Base-by-base conservation (phyloP, 495 filamentous ascomycete species). In the Penicillium turbatum region DNA sequence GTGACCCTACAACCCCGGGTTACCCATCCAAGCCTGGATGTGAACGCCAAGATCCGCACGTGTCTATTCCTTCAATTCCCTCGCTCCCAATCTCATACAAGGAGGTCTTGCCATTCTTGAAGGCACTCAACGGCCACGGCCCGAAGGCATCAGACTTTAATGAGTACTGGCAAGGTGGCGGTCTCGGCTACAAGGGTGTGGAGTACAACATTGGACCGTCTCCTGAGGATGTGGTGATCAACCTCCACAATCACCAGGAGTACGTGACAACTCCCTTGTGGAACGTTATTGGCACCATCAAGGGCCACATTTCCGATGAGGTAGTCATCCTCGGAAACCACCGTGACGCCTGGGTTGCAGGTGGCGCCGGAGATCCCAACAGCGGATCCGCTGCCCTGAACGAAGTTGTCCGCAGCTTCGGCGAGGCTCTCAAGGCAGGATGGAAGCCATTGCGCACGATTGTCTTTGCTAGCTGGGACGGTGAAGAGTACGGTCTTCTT, bases 311-410 rank as follows among this genome's bases (percentile, higher is more conserved):
- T 47, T 75, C 83, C 1, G 85, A 91, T 50, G 92, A 97, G 63
- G 91, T 95, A 10, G 79, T 96, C 42, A 78, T 98, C 6, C 71
- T 97, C n/a, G 95, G 95, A 12, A 97, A 97, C 62, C 93, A 98
- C 64, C 86, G 92, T 12, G 93, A 98, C 72, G 89, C 91, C 0
- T 97, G 91, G 91, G 84, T 95, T 64, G 88, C 86, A 8, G 90
- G 91, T 44, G 92, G 93, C 38, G 88, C 91, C 10, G 83, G 82
- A 1, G 87, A 91, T 54, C 89, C 93, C 0, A 90, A 90, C 66
- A 89, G 87, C 40, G 93, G 93, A 15, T 95, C 92, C 1, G 91
- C 92, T 16, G 81, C 92, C 4, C 81, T 97, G 72, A 80, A 96
- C 24, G 95, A 98, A 66, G 81, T 97, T 12, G 78, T 90, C 15